Evolutionary conservation across 1,284 basidiomycete genomes (phyloP).

Genomic region (Kwoniella shivajii): DNA sequence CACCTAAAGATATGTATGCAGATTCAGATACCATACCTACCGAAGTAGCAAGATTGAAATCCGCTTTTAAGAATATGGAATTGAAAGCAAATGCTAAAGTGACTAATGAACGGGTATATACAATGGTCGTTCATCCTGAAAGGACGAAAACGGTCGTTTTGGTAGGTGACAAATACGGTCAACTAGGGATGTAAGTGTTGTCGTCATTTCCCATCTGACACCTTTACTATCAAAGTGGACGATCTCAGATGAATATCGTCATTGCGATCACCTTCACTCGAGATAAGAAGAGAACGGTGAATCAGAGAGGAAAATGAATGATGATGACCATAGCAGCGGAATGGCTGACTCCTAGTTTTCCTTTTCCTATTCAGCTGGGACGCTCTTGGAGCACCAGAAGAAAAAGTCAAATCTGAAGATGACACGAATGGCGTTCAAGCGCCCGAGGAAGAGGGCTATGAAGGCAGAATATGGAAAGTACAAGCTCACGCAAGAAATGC

Average conservation of each 20-base stretch:
- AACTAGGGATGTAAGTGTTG: constrained; percentile 53
- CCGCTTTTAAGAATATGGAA: constrained; percentile 40
- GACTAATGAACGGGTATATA: constrained; percentile 55
- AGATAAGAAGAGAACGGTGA: too few species aligned
- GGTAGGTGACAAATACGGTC: constrained; percentile 56
- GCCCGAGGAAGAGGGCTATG: constrained; percentile 25
- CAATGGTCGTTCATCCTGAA: constrained; percentile 56
- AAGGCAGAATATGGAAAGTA: constrained; percentile 52
- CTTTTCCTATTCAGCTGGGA: constrained; percentile 38
- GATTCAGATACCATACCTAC: constrained; percentile 20
- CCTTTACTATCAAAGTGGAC: too few species aligned
- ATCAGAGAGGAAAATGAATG: too few species aligned
- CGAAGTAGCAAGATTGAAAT: constrained; percentile 36
- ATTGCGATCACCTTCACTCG: too few species aligned
- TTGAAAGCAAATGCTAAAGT: constrained; percentile 51
- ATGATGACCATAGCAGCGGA: too few species aligned
- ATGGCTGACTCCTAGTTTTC: not conserved
- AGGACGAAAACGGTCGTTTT: constrained; percentile 54
- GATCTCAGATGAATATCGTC: too few species aligned
- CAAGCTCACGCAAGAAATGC: constrained; percentile 52
- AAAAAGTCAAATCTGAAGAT: constrained; percentile 36
- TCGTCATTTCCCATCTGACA: not conserved
- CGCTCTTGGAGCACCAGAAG: constrained; percentile 34
- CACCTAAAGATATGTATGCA: constrained; percentile 24
- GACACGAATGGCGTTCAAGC: constrained; percentile 26